phyloP scores from a whole-genome alignment of 768 basidiomycete genomes.

The Mycena vitilis region DNA sequence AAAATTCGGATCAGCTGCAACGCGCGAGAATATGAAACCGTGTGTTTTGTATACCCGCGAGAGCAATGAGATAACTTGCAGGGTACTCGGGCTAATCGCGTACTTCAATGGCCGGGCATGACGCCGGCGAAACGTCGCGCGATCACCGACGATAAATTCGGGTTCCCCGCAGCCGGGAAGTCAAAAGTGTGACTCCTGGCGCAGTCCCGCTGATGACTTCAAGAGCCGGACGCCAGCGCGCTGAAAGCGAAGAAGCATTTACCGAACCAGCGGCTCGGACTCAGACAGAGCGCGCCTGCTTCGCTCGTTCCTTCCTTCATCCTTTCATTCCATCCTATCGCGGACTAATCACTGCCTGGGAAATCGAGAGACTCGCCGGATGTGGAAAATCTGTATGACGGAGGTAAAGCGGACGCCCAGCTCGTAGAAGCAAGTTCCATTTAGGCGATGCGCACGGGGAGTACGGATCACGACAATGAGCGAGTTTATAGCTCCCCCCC shows the following conservation, averaged over 20 bases:
- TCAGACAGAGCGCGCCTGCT: not conserved
- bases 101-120: not conserved
- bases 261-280: not conserved
- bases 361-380: not conserved
- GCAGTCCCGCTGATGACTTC: too few relatives aligned
- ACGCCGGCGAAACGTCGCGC: not conserved
- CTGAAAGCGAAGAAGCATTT: not conserved
- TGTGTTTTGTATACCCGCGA: too few relatives aligned
- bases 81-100: not conserved
- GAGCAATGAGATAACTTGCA: not conserved
- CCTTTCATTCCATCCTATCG: not conserved
- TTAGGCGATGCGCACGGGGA: not conserved
- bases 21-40: too few relatives aligned
- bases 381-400: not conserved
- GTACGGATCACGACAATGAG: not conserved
- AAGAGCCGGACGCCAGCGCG: not conserved
- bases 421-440: not conserved
- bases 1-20: too few relatives aligned
- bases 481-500: not conserved
- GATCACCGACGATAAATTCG: not conserved
- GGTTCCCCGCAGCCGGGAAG: not conserved
- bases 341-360: not conserved
- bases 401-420: not conserved
- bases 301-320: not conserved
- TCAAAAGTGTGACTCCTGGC: not conserved